Conservation (phyloP, 495 filamentous ascomycete species). For the Monascus purpureus region DNA sequence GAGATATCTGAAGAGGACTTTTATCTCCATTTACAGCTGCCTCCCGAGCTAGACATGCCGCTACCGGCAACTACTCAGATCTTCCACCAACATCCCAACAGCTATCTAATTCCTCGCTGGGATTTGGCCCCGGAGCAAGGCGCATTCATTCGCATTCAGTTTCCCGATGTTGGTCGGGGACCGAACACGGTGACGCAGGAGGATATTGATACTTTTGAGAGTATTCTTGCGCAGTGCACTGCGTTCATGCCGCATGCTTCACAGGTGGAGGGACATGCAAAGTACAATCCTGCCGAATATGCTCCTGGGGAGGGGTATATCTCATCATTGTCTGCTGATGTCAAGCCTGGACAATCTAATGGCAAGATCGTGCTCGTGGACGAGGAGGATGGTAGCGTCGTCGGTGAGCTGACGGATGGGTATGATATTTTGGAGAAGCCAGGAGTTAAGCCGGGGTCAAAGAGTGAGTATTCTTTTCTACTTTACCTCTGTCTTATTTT, state of each 20-base stretch:
- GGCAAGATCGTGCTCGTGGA: slow-evolving; percentile 89
- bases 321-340: slow-evolving; percentile 9
- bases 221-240: slow-evolving; percentile 88
- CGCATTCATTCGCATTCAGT: slow-evolving; percentile 83
- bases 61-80: slow-evolving; percentile 88
- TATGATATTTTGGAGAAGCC: slow-evolving; percentile 66
- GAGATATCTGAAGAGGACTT: slow-evolving; percentile 67
- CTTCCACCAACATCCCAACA: slow-evolving; percentile 77
- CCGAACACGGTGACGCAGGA: slow-evolving; percentile 61
- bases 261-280: slow-evolving; percentile 34
- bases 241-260: slow-evolving; percentile 74
- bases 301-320: slow-evolving; percentile 68
- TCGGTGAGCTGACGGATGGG: slow-evolving; percentile 77
- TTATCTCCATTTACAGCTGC: slow-evolving; percentile 84
- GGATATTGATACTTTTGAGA: slow-evolving; percentile 92
- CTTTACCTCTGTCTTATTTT: neutral
- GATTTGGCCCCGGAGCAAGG: slow-evolving; percentile 75
- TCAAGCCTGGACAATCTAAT: slow-evolving; percentile 27
- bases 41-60: slow-evolving; percentile 84
- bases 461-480: slow-evolving; percentile 47
- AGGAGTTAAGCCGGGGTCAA: slow-evolving; percentile 65
- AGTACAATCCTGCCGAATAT: slow-evolving; percentile 72
- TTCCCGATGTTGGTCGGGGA: slow-evolving; percentile 55
- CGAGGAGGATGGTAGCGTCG: slow-evolving; percentile 88
- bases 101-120: slow-evolving; percentile 88